Percentiles rank a stretch among this genome's conserved stretches.
phyloP scores from a whole-genome alignment of 164 flowering plant genomes.

The Stephania cephalantha region DNA sequence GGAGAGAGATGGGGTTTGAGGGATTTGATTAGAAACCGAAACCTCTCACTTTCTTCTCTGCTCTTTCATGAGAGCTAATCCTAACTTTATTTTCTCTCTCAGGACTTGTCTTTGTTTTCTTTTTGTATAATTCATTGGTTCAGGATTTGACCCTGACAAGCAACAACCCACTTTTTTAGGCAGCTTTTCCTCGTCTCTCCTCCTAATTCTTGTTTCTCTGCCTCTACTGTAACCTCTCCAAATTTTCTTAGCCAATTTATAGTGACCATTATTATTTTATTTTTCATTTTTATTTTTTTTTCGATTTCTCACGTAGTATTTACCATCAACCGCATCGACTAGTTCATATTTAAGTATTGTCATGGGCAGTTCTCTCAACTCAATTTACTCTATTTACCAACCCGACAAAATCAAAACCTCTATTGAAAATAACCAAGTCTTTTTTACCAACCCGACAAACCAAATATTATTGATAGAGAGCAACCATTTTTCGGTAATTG shows the following conservation, averaged over 20 bases:
- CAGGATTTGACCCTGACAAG: constrained; percentile 46
- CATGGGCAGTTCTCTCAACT: no score
- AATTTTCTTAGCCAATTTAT: constrained; percentile 8
- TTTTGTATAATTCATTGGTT: constrained; percentile 26
- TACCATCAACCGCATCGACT: no score
- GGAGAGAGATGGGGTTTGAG: neutral
- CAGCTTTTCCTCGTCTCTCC: constrained; percentile 39
- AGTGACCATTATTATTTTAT: neutral
- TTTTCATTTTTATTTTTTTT: no score
- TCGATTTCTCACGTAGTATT: no score
- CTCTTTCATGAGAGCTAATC: constrained; percentile 6
- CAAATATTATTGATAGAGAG: no score
- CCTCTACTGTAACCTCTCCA: constrained; percentile 9
- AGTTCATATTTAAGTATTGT: no score
- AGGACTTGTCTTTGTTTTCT: constrained; percentile 1
- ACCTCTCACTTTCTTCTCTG: constrained; percentile 12
- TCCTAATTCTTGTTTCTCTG: constrained; percentile 14
- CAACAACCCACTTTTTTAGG: constrained; percentile 56
- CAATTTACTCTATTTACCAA: no score
- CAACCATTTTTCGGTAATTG: no score
- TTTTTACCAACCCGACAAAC: no score
- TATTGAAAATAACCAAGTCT: no score
- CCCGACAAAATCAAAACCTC: no score
- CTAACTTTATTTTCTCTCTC: constrained; percentile 4
- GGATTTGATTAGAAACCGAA: constrained; percentile 12